Evolutionary conservation across 257 asterid species (phyloP).

Genomic region (Rhazya stricta): DNA sequence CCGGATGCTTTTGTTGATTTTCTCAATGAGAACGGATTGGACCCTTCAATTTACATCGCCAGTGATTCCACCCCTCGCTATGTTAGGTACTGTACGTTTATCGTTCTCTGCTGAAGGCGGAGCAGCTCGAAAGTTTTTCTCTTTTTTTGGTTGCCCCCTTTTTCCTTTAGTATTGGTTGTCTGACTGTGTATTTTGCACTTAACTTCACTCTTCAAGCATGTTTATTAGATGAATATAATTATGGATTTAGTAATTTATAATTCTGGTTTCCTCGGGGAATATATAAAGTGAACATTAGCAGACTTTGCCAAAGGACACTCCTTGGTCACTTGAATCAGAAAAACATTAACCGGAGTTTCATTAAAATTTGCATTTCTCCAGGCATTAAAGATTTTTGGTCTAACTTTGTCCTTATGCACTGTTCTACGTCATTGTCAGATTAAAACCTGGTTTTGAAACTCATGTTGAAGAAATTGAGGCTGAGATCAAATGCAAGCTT

Average conservation of each 20-base stretch:
- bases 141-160: background rate
- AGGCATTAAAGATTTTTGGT: background rate
- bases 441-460: constrained; percentile 67
- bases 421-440: constrained; percentile 32
- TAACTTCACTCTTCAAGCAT: background rate
- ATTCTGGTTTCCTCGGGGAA: background rate
- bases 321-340: background rate
- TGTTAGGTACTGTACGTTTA: constrained; percentile 53
- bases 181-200: background rate
- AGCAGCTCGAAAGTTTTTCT: background rate
- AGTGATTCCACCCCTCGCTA: constrained; percentile 73
- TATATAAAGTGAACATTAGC: background rate
- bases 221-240: too few relatives aligned
- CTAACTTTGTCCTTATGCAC: constrained; percentile 10
- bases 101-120: background rate
- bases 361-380: constrained; percentile 5
- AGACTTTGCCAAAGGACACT: background rate
- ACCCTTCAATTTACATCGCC: constrained; percentile 64
- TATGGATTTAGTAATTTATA: background rate
- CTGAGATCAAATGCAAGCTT: constrained; percentile 56
- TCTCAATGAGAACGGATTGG: constrained; percentile 64
- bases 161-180: background rate
- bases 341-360: background rate
- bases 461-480: constrained; percentile 55
- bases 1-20: constrained; percentile 73